Base-by-base conservation (phyloP, 352 stramenopile species). In the Globisporangium abappressorium region DNA sequence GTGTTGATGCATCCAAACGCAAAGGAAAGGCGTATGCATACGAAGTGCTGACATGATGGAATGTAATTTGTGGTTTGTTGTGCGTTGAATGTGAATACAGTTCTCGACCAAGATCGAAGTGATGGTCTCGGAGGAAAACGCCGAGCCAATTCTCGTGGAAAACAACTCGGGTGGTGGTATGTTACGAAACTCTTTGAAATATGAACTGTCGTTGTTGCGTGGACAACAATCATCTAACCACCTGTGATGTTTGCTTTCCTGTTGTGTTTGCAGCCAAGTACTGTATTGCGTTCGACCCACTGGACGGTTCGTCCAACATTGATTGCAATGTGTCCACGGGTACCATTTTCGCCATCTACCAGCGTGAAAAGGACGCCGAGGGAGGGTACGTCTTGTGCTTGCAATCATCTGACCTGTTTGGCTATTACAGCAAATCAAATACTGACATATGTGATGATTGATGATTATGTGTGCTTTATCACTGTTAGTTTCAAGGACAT, bases 221-320 rank as follows among this genome's bases (percentile, higher is more conserved):
- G 47, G 24, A 28, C 8, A 18, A 15, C 18, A 22, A 12, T 0
- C 38, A 47, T 33, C 24, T 36, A 20, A 57, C 18, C 18, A 30
- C 6, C 8, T 58, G 22, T 64, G 60, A 9, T 24, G 24, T 5
- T 18, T 58, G 30, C 15, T 49, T n/a, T 56, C 1, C 2, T 47
- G 43, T 34, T 54, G 12, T 57, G 20, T 53, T 33, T 43, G 49
- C 66, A 95, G 91, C 88, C 75, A 94, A 98, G 81, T 99, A 98
- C 89, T 98, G 95, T 81, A 98, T 99, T 68, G 97, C 95, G 8
- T 99, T 99, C 70, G 98, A 99, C 76, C 98, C 98, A 56, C 84
- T 99, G 0, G 98, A 99, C 76, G 98, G 98, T 54, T 99, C 95
- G 24, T 98, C 91, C 57, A 99, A 99, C 83, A 99, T 99, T 92